Evolutionary conservation across 2,329 filamentous ascomycete genomes (phyloP).

Genomic region (Herpomyces periplanetae): DNA sequence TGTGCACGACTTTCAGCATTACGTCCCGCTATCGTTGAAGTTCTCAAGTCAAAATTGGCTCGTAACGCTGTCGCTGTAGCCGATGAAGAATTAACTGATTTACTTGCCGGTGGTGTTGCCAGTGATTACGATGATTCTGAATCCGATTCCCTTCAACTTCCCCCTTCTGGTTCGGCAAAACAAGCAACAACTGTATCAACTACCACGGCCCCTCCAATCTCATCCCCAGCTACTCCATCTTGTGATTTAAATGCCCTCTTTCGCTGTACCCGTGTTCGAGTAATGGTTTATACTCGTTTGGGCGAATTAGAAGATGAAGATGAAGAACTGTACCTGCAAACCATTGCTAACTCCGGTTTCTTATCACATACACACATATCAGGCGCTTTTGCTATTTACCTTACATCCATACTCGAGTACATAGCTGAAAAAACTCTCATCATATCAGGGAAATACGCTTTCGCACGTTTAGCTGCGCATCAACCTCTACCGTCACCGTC

Average conservation of each 20-base stretch:
- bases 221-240: no score
- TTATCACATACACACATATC: no score
- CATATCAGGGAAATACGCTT: conserved; percentile 52
- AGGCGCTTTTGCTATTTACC: conserved; percentile 67
- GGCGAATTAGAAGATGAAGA: conserved; percentile 95
- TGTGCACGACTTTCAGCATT: conserved; percentile 35
- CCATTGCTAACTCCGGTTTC: no score
- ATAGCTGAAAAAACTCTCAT: conserved; percentile 64
- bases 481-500: conserved; percentile 6
- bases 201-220: no score
- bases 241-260: conserved; percentile 80
- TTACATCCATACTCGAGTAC: conserved; percentile 75
- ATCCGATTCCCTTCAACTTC: no score
- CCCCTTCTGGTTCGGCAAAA: no score
- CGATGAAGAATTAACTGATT: conserved; percentile 54
- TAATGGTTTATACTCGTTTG: conserved; percentile 90
- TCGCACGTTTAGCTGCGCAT: conserved; percentile 20
- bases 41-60: conserved; percentile 58
- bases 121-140: conserved; percentile 29
- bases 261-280: conserved; percentile 64
- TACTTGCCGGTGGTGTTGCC: conserved; percentile 36
- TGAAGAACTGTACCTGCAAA: conserved; percentile 51
- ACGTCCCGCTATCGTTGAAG: conserved; percentile 42
- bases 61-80: conserved; percentile 44
- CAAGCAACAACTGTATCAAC: no score